phyloP scores from a whole-genome alignment of 2,329 filamentous ascomycete species.

The Penicillium brasilianum region DNA sequence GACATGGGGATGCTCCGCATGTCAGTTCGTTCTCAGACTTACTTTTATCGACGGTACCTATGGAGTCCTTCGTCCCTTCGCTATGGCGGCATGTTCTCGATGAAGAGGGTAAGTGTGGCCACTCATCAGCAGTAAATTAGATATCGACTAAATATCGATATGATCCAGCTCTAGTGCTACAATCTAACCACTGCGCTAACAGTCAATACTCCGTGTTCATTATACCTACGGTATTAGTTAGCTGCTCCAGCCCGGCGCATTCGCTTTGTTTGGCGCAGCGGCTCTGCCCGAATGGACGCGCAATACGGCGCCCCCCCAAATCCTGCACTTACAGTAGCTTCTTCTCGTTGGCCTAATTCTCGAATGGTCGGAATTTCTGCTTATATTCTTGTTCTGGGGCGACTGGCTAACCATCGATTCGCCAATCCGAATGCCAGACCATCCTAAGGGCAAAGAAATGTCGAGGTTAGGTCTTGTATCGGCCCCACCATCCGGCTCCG shows the following conservation, averaged over 20 bases:
- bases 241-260: background rate
- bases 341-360: background rate
- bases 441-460: constrained; percentile 5
- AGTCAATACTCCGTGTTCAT: too few species aligned
- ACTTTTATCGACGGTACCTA: background rate
- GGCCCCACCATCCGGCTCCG: constrained; percentile 40
- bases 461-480: constrained; percentile 9
- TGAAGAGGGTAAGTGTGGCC: background rate
- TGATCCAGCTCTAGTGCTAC: too few species aligned
- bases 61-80: background rate
- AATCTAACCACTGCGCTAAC: background rate
- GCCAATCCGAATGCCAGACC: background rate
- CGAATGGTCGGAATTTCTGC: background rate
- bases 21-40: constrained; percentile 14
- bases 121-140: background rate
- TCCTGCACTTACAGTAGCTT: background rate
- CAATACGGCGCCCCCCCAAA: background rate
- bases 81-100: too few species aligned
- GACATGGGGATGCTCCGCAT: constrained; percentile 19
- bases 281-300: constrained; percentile 2
- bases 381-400: background rate
- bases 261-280: background rate
- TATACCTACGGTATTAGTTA: background rate
- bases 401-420: background rate
- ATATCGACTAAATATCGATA: background rate